Evolutionary conservation across 768 basidiomycete species (phyloP).

Genomic region (Hysterangium stoloniferum): DNA sequence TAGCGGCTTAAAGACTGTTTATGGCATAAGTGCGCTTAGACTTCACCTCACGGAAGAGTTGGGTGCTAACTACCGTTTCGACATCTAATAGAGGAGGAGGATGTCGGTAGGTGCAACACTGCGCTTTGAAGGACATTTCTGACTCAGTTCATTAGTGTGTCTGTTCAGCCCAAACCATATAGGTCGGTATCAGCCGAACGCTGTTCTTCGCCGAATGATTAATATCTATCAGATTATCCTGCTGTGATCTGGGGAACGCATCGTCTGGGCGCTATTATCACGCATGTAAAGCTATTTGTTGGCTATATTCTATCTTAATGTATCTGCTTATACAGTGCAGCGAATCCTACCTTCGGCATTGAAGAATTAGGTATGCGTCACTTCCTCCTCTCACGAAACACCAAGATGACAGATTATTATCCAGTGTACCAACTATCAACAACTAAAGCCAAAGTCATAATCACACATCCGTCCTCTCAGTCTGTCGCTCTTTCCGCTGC

Average conservation of each 20-base stretch:
- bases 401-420: not conserved
- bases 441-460: constrained; percentile 32
- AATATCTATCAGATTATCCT: constrained; percentile 21
- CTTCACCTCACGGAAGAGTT: not conserved
- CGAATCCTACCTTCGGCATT: constrained; percentile 6
- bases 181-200: constrained; percentile 29
- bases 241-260: constrained; percentile 48
- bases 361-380: constrained; percentile 5
- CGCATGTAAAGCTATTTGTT: constrained; percentile 32
- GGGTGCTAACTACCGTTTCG: not conserved
- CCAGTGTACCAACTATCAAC: constrained; percentile 41
- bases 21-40: constrained; percentile 3
- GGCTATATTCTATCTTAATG: constrained; percentile 39
- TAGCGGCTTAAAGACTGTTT: not conserved
- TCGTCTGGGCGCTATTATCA: constrained; percentile 17
- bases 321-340: constrained; percentile 4
- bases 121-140: constrained; percentile 23
- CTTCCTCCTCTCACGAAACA: not conserved
- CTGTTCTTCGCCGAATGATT: not conserved
- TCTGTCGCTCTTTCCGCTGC: constrained; percentile 42
- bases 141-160: constrained; percentile 34
- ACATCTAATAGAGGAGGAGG: constrained; percentile 12
- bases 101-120: constrained; percentile 22
- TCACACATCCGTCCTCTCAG: constrained; percentile 42
- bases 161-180: constrained; percentile 62